Evolutionary conservation across 805 yeast species (phyloP).

Genomic region (Kodamaea kakaduensis): DNA sequence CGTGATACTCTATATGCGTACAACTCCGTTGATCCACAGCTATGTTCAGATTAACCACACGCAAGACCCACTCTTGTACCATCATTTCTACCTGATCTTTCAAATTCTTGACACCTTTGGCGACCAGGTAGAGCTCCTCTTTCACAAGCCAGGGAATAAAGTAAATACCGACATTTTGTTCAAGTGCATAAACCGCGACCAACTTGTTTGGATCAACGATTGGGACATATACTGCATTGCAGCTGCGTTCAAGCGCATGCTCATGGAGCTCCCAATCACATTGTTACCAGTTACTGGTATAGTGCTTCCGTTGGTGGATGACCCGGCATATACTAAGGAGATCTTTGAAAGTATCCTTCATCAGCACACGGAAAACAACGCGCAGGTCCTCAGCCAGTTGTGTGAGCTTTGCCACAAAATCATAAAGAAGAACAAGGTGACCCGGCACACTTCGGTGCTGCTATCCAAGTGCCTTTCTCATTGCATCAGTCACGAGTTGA

Average conservation of each 20-base stretch:
- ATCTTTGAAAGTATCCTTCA: slow-evolving; percentile 34
- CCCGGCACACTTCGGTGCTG: slow-evolving; percentile 41
- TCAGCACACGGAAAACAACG: slow-evolving; percentile 17
- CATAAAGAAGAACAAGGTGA: slow-evolving; percentile 28
- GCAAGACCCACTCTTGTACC: slow-evolving; percentile 23
- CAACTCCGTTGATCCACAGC: slow-evolving; percentile 20
- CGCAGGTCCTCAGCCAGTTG: slow-evolving; percentile 42
- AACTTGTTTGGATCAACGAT: slow-evolving; percentile 49
- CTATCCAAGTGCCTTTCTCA: slow-evolving; percentile 49
- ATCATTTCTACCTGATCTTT: slow-evolving; percentile 50
- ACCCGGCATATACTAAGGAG: slow-evolving; percentile 37
- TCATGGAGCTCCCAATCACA: slow-evolving; percentile 51
- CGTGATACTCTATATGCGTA: slow-evolving; percentile 14
- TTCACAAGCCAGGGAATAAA: slow-evolving; percentile 56
- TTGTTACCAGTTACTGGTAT: slow-evolving; percentile 50
- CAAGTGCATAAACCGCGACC: slow-evolving; percentile 52
- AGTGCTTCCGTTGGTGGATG: slow-evolving; percentile 51
- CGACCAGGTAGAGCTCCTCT: slow-evolving; percentile 41
- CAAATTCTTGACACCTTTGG: slow-evolving; percentile 45
- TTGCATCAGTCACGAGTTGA: slow-evolving; percentile 50
- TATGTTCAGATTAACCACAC: slow-evolving; percentile 16
- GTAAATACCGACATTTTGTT: slow-evolving; percentile 41
- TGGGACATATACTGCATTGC: slow-evolving; percentile 54
- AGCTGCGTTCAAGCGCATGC: slow-evolving; percentile 41
- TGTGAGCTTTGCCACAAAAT: slow-evolving; percentile 37